Evolutionary conservation across 1,284 basidiomycete genomes (phyloP), one percentile per base, ranked within the genome.

Genomic region (Lentinula novae-zelandiae): DNA sequence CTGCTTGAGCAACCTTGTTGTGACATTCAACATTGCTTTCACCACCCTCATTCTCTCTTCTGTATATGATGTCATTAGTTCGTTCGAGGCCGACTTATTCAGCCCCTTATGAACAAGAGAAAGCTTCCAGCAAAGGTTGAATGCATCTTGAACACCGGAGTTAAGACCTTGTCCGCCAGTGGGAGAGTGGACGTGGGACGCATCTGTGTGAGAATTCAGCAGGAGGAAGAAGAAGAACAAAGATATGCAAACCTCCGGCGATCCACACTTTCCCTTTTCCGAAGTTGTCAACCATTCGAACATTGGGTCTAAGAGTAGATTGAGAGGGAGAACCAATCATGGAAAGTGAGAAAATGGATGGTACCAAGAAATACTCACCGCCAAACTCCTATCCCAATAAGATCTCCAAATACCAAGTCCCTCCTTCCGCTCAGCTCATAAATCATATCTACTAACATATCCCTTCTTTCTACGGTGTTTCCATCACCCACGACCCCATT

Each of bases 151-250:
- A 12, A 78, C 66, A 17, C 72, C 65, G 0, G 74, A 69, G 52
- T 79, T 80, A 15, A 80, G 61, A 9, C 79, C 79, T 50, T 77
- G 75, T 5, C 73, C 74, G 2, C 75, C 74, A 0, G 69, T 65
- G 10, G 73, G 74, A 50, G 69, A 73, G 59, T 76, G 74, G n/a
- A 69, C 64, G 57, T 71, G 70, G 7, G 68, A 67, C 27, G 69
- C 64, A 61, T 70, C 75, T 76, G 8, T 17, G 38, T 22, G 33
- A 38, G 36, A 9, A 10, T 38, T 38, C 20, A 20, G 4, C 6
- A 50, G 4, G 13, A 46, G 3, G 39, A 13, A 46, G 15, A 36
- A 7, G 57, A 1, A 38, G 8, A 22, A 8, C 33, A 33, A 12
- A 50, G 12, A 56, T 33, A 55, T 48, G 17, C 44, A 46, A 20